phyloP scores from a whole-genome alignment of 1,284 basidiomycete genomes.

The Irpex sp. region DNA sequence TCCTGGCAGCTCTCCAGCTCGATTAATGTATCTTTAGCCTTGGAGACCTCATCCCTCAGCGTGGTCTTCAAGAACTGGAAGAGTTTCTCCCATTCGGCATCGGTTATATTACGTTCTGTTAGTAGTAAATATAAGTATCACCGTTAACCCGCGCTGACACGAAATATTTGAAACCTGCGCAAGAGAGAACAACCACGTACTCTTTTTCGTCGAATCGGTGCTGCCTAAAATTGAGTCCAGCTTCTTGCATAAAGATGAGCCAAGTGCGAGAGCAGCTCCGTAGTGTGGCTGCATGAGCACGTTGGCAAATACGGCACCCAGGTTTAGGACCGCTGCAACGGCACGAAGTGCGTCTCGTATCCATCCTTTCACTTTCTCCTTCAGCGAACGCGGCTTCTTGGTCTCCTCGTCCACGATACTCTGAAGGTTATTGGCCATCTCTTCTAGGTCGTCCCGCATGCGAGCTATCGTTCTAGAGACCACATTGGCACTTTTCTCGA shows the following conservation, averaged over 20 bases:
- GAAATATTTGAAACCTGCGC: background rate
- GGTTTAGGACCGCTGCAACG: background rate
- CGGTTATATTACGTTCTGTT: background rate
- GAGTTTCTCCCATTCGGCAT: background rate
- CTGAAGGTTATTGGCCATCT: background rate
- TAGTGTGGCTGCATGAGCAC: background rate
- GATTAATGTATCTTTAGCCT: background rate
- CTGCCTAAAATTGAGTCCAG: background rate
- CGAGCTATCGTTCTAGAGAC: background rate
- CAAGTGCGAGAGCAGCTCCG: background rate
- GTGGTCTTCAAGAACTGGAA: background rate
- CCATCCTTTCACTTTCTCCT: background rate
- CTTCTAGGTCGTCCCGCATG: background rate
- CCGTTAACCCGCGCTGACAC: background rate
- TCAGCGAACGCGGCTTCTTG: background rate
- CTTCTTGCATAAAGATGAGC: background rate
- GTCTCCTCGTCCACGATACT: background rate
- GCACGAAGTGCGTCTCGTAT: background rate
- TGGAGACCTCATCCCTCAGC: background rate
- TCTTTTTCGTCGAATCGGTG: no score
- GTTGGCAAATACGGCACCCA: background rate
- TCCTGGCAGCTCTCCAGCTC: background rate
- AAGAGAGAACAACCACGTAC: no score
- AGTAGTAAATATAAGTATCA: background rate
- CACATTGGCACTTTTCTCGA: background rate